Conservation (phyloP, 352 stramenopile species). For the Phytophthora lateralis region DNA sequence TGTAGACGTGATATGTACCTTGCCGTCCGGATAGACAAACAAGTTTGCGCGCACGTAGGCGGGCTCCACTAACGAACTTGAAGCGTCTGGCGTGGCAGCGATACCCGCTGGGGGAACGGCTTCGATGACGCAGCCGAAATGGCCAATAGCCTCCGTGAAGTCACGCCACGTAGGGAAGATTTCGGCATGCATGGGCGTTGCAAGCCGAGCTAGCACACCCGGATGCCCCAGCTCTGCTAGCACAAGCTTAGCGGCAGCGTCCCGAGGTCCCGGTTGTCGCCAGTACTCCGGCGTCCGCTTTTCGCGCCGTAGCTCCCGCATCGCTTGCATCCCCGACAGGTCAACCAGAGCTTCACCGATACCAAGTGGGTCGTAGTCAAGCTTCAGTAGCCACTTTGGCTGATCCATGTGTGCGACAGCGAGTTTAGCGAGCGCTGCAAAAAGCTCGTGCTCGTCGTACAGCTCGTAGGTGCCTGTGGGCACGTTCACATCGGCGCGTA, state of each 20-base stretch:
- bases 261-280: constrained; percentile 65
- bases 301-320: constrained; percentile 71
- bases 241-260: constrained; percentile 59
- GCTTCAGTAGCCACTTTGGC: constrained; percentile 74
- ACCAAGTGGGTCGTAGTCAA: constrained; percentile 81
- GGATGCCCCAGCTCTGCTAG: constrained; percentile 62
- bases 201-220: constrained; percentile 34
- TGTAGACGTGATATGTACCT: constrained; percentile 72
- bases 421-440: constrained; percentile 85
- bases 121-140: constrained; percentile 85
- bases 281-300: constrained; percentile 72
- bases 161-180: constrained; percentile 67
- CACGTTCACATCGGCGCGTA: constrained; percentile 86
- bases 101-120: constrained; percentile 44
- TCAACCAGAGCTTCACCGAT: constrained; percentile 73
- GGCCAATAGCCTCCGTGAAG: constrained; percentile 59
- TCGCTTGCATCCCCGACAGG: constrained; percentile 53
- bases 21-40: constrained; percentile 77
- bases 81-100: constrained; percentile 1
- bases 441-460: constrained; percentile 89
- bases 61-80: constrained; percentile 13
- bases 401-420: constrained; percentile 86
- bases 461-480: constrained; percentile 88
- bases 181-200: constrained; percentile 42
- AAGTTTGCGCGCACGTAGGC: constrained; percentile 72